phyloP scores from a whole-genome alignment of 176 grass and related monocot species.

The Paspalum notatum region DNA sequence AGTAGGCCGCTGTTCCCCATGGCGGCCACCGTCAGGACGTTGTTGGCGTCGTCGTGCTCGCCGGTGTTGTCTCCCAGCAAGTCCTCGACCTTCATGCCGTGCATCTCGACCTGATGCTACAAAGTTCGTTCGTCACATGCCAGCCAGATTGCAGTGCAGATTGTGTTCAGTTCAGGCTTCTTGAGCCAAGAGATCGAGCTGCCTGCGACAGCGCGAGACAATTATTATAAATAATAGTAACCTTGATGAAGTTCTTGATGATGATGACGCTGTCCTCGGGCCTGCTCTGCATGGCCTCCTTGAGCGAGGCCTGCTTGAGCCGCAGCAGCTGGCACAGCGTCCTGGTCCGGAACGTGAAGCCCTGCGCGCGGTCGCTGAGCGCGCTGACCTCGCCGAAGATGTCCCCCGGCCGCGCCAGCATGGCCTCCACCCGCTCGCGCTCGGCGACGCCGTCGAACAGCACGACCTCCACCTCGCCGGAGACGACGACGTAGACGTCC shows the following conservation, averaged over 20 bases:
- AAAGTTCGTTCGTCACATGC: neutral
- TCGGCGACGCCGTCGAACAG: conserved; percentile 49
- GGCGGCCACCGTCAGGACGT: conserved; percentile 73
- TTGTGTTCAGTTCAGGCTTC: too few relatives aligned
- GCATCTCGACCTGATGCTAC: conserved; percentile 80
- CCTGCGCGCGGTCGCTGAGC: conserved; percentile 63
- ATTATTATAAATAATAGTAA: neutral
- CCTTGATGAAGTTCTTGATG: conserved; percentile 93
- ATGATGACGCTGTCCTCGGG: conserved; percentile 75
- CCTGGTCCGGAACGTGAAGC: conserved; percentile 79
- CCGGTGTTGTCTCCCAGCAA: conserved; percentile 54
- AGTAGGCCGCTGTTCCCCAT: conserved; percentile 83
- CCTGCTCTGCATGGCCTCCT: conserved; percentile 82
- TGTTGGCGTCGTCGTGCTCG: conserved; percentile 40
- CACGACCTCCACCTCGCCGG: conserved; percentile 74
- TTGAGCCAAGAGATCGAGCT: too few relatives aligned
- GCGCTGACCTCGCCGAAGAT: conserved; percentile 92
- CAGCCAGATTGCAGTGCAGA: too few relatives aligned
- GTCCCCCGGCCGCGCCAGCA: conserved; percentile 47
- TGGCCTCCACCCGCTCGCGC: conserved; percentile 49
- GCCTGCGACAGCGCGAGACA: too few relatives aligned
- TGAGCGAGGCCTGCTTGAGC: conserved; percentile 80
- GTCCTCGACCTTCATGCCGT: conserved; percentile 75
- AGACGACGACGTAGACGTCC: conserved; percentile 77
- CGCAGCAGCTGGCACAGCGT: conserved; percentile 85